Base-by-base conservation (phyloP, 164 flowering plant species). In the Chimonanthus salicifolius region DNA sequence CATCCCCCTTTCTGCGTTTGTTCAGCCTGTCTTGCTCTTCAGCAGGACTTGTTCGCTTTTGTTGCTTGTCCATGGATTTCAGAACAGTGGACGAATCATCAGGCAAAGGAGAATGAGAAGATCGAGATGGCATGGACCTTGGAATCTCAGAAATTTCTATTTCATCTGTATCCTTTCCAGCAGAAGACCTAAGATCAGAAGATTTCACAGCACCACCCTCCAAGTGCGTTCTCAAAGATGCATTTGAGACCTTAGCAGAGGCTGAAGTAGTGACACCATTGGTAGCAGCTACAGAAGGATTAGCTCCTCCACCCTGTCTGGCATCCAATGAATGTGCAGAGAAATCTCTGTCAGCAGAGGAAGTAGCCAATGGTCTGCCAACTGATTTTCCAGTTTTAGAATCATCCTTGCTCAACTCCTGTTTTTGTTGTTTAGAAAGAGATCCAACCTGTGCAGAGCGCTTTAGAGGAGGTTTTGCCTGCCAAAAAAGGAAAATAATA, bases 1-100 rank as follows among this genome's bases (percentile, higher is more conserved):
- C n/a, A 33, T 95, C 99, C 5, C 91, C 92, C 77, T 87, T 96
- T 75, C 94, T 80, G 6, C 97, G 89, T 80, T 94, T 93, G 77
- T 81, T 85, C 63, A 77, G 74, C 68, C 91, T 84, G 50, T 89
- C 99, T 43, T 82, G 75, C 60, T 94, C 99, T 65, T 90, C 97
- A 72, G 83, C 80, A 71, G 95, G 89, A 77, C 84, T 89, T 7
- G 83, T 71, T 80, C 99, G 85, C 85, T 91, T 96, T 68, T 84
- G 92, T 72, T 80, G 84, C 82, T 87, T 96, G 67, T 96, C 99
- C 70, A 75, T 70, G 48, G 86, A 74, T 68, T 86, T 92, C 48
- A 85, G 77, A 79, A 82, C 73, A 77, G 78, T 69, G 18, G 58
- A 64, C 68, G 84, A 71, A 76, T 73, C 84, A 43, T 92, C 97